phyloP scores from a whole-genome alignment of 768 basidiomycete species.

The Astraeus odoratus region DNA sequence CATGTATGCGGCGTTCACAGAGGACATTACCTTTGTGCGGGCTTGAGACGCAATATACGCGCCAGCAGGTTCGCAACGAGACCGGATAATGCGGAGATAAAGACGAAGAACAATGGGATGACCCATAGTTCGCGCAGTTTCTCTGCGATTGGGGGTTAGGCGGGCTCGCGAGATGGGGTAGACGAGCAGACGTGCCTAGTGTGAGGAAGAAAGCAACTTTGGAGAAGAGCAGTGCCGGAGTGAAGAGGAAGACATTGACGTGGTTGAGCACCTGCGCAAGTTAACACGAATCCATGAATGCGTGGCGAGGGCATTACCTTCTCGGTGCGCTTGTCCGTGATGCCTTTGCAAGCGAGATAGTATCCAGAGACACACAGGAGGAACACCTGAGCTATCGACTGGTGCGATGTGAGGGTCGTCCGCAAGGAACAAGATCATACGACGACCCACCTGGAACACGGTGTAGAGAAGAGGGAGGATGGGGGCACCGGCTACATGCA shows the following conservation, averaged over 20 bases:
- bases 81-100: conserved; percentile 72
- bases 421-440: neutral
- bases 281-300: neutral
- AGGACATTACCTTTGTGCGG: conserved; percentile 63
- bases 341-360: conserved; percentile 66
- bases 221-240: conserved; percentile 81
- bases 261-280: conserved; percentile 54
- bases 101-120: conserved; percentile 76
- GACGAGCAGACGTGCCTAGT: conserved; percentile 43
- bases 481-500: conserved; percentile 2
- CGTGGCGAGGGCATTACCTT: conserved; percentile 45
- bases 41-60: conserved; percentile 55
- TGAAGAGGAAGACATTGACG: conserved; percentile 86
- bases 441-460: conserved; percentile 21
- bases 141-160: conserved; percentile 28
- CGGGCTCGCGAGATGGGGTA: neutral
- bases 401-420: neutral
- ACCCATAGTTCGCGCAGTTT: conserved; percentile 81
- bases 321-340: conserved; percentile 86
- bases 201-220: conserved; percentile 92
- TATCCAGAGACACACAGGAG: conserved; percentile 81
- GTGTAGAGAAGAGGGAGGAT: conserved; percentile 17
- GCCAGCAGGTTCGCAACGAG: conserved; percentile 57
- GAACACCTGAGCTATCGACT: conserved; percentile 90
- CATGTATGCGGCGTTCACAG: neutral